Evolutionary conservation across 306 rosid genomes (phyloP).

Genomic region (Oemleria cerasiformis): DNA sequence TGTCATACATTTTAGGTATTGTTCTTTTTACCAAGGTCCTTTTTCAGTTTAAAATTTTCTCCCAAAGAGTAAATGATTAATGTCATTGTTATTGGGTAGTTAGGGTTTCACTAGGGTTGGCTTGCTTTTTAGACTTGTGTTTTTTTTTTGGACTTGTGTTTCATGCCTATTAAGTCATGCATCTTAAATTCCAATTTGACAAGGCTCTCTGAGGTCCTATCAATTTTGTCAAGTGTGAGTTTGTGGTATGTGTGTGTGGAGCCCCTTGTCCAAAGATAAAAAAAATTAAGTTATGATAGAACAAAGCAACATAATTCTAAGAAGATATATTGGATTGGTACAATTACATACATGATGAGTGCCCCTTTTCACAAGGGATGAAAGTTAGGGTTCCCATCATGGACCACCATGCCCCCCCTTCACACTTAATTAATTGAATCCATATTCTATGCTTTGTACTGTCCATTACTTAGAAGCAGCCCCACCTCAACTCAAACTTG

Average conservation of each 20-base stretch:
- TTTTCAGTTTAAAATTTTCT: not conserved
- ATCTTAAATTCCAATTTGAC: constrained; percentile 26
- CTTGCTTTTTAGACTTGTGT: constrained; percentile 36
- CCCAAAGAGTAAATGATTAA: not conserved
- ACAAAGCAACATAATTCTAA: constrained; percentile 61
- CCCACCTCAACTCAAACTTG: constrained; percentile 37
- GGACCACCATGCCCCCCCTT: constrained; percentile 44
- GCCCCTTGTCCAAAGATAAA: constrained; percentile 31
- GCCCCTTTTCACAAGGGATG: constrained; percentile 68
- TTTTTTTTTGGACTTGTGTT: constrained; percentile 42
- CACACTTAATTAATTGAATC: constrained; percentile 33
- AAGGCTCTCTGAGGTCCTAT: constrained; percentile 36
- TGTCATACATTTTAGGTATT: not conserved
- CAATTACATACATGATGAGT: constrained; percentile 40
- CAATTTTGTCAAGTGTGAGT: constrained; percentile 26
- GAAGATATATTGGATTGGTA: constrained; percentile 36
- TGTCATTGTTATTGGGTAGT: constrained; percentile 23
- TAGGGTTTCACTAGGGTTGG: constrained; percentile 23
- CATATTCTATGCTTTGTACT: constrained; percentile 53
- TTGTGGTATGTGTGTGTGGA: constrained; percentile 34
- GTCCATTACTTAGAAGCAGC: constrained; percentile 34
- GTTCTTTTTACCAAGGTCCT: not conserved
- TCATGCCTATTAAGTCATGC: constrained; percentile 33
- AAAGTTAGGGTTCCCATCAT: constrained; percentile 62
- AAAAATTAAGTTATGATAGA: constrained; percentile 29